These are phyloP conservation scores for Sarocladium kiliense DNA, from an alignment of 2,329 filamentous ascomycete genomes.

Conservation along the genomic window DNA sequence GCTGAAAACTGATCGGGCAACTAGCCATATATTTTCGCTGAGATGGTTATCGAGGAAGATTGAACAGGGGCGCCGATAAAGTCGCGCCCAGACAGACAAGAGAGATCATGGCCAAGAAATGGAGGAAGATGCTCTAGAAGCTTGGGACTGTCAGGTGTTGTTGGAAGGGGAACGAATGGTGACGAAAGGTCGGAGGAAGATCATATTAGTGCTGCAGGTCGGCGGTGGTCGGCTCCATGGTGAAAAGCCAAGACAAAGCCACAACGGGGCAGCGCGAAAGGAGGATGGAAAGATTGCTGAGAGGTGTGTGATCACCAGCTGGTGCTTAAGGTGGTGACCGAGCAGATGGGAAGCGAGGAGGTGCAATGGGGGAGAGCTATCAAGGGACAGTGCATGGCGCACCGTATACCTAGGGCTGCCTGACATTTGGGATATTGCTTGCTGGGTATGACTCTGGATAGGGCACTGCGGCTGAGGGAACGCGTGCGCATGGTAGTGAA, in stretches of 20 bases:
- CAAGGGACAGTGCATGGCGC: not conserved
- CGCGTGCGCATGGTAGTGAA: too few species aligned
- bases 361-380: too few species aligned
- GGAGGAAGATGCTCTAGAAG: not conserved
- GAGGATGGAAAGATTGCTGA: not conserved
- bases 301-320: not conserved
- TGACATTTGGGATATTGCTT: not conserved
- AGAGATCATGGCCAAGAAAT: not conserved
- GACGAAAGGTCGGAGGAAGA: not conserved
- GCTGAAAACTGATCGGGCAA: not conserved
- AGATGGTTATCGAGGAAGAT: too few species aligned
- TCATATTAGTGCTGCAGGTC: not conserved
- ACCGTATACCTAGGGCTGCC: not conserved
- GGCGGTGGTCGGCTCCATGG: not conserved
- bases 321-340: not conserved
- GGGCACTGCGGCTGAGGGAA: not conserved
- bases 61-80: not conserved
- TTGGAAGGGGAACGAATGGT: not conserved
- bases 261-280: not conserved
- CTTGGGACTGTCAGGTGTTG: not conserved
- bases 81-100: not conserved
- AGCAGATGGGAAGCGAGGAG: not conserved
- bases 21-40: not conserved
- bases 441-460: not conserved
- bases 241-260: not conserved